A percentile compares a stretch with the other conserved stretches of the same genome.
Conservation (phyloP, 2,329 filamentous ascomycete species). For the Alternaria tenuissima region DNA sequence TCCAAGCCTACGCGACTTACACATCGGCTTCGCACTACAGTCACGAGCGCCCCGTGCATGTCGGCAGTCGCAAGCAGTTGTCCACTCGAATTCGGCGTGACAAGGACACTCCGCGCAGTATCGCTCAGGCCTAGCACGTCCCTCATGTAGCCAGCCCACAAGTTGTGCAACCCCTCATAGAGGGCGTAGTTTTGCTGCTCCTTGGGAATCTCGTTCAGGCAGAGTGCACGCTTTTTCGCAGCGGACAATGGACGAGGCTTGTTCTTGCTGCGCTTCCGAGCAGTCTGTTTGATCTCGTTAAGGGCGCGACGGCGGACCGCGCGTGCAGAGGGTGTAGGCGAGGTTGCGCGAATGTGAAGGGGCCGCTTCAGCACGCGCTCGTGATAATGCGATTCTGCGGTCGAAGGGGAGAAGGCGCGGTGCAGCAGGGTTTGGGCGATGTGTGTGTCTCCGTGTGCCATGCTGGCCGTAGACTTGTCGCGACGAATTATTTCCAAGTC, state of each 20-base stretch:
- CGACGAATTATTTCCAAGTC: not conserved
- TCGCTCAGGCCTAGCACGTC: slow-evolving; percentile 74
- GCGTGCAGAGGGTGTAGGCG: slow-evolving; percentile 64
- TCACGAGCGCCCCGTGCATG: slow-evolving; percentile 84
- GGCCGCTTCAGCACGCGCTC: slow-evolving; percentile 86
- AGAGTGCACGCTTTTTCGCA: slow-evolving; percentile 75
- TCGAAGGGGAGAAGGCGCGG: slow-evolving; percentile 80
- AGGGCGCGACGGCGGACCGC: slow-evolving; percentile 62
- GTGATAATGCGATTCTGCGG: slow-evolving; percentile 74
- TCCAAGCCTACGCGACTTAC: slow-evolving; percentile 80
- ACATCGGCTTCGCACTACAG: slow-evolving; percentile 84
- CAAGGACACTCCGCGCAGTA: slow-evolving; percentile 51
- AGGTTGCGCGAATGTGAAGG: slow-evolving; percentile 78
- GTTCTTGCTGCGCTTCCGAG: slow-evolving; percentile 49
- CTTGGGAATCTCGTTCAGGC: slow-evolving; percentile 77
- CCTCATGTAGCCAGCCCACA: slow-evolving; percentile 87
- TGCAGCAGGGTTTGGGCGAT: slow-evolving; percentile 68
- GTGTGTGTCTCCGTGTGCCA: slow-evolving; percentile 29
- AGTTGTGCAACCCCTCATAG: slow-evolving; percentile 76
- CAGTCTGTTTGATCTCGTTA: slow-evolving; percentile 48
- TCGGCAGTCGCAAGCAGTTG: slow-evolving; percentile 84
- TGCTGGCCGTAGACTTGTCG: slow-evolving; percentile 7
- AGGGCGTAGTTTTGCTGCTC: slow-evolving; percentile 74
- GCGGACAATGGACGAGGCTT: slow-evolving; percentile 78
- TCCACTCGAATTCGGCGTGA: slow-evolving; percentile 68